Evolutionary conservation across 306 rosid genomes (phyloP).

Genomic region (Glycine latifolia): DNA sequence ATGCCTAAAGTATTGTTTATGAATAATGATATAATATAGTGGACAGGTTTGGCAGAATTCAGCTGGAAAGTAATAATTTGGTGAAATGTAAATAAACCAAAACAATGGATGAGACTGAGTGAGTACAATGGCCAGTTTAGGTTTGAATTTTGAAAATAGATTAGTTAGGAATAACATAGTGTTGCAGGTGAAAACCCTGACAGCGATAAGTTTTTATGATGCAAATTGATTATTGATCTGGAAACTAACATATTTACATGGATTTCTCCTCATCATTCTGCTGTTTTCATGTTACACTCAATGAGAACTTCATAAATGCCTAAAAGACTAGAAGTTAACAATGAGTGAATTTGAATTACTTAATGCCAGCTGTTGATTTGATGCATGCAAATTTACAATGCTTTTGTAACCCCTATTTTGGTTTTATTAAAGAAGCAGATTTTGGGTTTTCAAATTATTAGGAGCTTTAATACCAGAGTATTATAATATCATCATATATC

Average conservation of each 20-base stretch:
- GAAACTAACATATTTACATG: background rate
- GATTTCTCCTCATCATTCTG: background rate
- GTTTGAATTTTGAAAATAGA: constrained; percentile 11
- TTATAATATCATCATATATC: constrained; percentile 1
- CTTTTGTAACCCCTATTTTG: background rate
- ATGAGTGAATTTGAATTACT: background rate
- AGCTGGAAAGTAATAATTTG: background rate
- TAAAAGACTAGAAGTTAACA: background rate
- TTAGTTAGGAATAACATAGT: no score
- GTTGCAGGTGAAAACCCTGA: constrained; percentile 11
- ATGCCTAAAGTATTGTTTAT: background rate
- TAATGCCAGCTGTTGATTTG: constrained; percentile 5
- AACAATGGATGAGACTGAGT: constrained; percentile 17
- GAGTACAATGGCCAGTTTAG: background rate
- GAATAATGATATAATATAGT: background rate
- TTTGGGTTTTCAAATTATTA: constrained; percentile 28
- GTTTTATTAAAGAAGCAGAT: background rate
- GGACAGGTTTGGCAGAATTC: constrained; percentile 28
- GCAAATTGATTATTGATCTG: background rate
- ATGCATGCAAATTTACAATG: background rate
- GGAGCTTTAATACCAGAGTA: constrained; percentile 16
- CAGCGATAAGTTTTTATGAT: background rate
- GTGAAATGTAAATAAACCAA: background rate
- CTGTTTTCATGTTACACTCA: background rate
- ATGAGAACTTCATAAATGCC: constrained; percentile 3